Base-by-base conservation (phyloP, 2,329 filamentous ascomycete genomes). In the Epichloe uncinata region DNA sequence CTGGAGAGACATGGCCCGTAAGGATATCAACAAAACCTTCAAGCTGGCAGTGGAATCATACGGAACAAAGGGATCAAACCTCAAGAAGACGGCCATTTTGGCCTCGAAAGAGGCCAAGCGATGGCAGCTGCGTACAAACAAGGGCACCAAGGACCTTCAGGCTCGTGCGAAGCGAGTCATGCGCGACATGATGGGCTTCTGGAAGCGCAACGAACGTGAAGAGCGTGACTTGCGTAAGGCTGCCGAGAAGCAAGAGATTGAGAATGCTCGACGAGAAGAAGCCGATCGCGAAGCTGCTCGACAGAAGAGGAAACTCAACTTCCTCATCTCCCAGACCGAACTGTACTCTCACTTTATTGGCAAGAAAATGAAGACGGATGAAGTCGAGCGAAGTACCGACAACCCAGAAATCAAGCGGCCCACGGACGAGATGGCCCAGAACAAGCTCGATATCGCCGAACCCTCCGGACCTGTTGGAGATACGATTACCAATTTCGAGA, bases 131-230 rank as follows among this genome's bases (percentile, higher is more conserved):
- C 85, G 89, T 41, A 98, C 93, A 49, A 98, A 98, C 73, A 97
- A 98, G 76, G 94, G 90, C 63, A 93, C 87, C 66, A 98, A 98
- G 67, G 93, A 98, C 66, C 86, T 95, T 4, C 93, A 97, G 65
- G 93, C 93, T 41, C 82, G 93, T 45, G 93, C 93, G 52, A 98
- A 98, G 75, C 85, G 93, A 57, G 91, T 91, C 52, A 98, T 98
- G 93, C 82, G 93, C 64, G 93, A 98, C 69, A 98, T 98, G 93
- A 93, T 96, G 79, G 82, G 87, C 51, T 98, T 97, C 77, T 98
- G 93, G 93, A 97, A 97, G 70, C 85, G 91, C 51, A 98, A 98
- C 65, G 93, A 98, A 67, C 85, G 91, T 48, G 93, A 98, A 64
- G 93, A 98, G 65, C 87, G 93, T 53, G 93, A 98, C 65, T 74